A percentile compares a stretch with the other conserved stretches of the same genome.
Evolutionary conservation across 306 rosid genomes (phyloP).

Genomic region (Casuarina equisetifolia): DNA sequence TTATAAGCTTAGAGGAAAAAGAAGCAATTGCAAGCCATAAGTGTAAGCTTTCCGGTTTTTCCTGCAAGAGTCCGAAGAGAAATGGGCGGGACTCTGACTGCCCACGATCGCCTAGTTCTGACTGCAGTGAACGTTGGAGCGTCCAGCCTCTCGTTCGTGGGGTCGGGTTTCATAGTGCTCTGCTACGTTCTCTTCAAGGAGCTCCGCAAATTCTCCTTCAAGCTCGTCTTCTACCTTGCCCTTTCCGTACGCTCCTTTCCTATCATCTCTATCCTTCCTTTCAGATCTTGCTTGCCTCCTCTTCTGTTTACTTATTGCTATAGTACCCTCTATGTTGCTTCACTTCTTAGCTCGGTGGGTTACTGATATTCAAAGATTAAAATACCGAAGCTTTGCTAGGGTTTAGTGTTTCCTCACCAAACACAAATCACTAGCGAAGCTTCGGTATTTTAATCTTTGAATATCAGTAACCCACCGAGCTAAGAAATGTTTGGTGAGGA

Average conservation of each 20-base stretch:
- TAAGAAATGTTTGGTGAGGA: background rate
- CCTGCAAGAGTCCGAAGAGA: background rate
- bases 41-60: background rate
- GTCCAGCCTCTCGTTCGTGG: slow-evolving; percentile 80
- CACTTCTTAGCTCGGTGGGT: background rate
- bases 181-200: slow-evolving; percentile 97
- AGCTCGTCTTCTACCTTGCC: slow-evolving; percentile 98
- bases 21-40: no score
- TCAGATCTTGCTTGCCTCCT: slow-evolving; percentile 1
- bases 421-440: background rate
- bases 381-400: background rate
- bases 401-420: no score
- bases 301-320: background rate
- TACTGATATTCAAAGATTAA: background rate
- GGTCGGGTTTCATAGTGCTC: slow-evolving; percentile 86
- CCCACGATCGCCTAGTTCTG: slow-evolving; percentile 60
- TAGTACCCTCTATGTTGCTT: background rate
- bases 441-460: background rate
- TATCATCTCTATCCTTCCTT: background rate
- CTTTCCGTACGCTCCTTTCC: slow-evolving; percentile 56
- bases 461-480: background rate
- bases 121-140: slow-evolving; percentile 69
- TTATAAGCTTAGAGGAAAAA: no score
- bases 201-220: slow-evolving; percentile 98
- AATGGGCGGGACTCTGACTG: slow-evolving; percentile 49